phyloP scores from a whole-genome alignment of 768 basidiomycete species.

The Agrocybe praecox region DNA sequence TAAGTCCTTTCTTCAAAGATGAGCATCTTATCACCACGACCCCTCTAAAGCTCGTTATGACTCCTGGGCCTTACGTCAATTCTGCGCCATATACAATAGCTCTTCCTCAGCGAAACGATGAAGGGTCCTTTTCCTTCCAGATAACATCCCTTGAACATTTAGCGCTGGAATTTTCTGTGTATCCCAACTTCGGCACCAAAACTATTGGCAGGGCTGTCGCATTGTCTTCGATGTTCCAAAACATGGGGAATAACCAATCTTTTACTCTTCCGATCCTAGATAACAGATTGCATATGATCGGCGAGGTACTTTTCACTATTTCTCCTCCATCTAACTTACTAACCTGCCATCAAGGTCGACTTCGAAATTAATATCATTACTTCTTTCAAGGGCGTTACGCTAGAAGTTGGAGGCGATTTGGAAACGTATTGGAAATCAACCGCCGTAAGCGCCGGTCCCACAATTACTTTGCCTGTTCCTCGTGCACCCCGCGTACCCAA shows the following conservation, averaged over 20 bases:
- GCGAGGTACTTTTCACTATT: constrained; percentile 60
- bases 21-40: constrained; percentile 72
- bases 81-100: constrained; percentile 91
- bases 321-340: constrained; percentile 1
- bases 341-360: constrained; percentile 58
- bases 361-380: constrained; percentile 88
- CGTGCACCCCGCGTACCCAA: constrained; percentile 43
- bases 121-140: constrained; percentile 86
- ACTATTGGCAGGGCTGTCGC: constrained; percentile 93
- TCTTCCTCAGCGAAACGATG: constrained; percentile 73
- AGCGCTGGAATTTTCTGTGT: constrained; percentile 89
- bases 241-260: constrained; percentile 53
- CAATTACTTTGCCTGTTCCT: constrained; percentile 37
- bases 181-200: constrained; percentile 97
- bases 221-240: constrained; percentile 70
- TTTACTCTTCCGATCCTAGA: constrained; percentile 85
- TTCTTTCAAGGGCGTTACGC: constrained; percentile 88
- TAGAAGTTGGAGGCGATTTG: constrained; percentile 92
- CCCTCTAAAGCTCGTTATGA: constrained; percentile 94
- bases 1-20: constrained; percentile 67
- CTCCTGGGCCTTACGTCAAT: constrained; percentile 79
- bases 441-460: constrained; percentile 46
- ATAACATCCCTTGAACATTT: constrained; percentile 72
- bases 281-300: constrained; percentile 90
- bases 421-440: constrained; percentile 99